Base-by-base conservation (phyloP, 2,329 filamentous ascomycete genomes). In the Fusarium verticillioides region DNA sequence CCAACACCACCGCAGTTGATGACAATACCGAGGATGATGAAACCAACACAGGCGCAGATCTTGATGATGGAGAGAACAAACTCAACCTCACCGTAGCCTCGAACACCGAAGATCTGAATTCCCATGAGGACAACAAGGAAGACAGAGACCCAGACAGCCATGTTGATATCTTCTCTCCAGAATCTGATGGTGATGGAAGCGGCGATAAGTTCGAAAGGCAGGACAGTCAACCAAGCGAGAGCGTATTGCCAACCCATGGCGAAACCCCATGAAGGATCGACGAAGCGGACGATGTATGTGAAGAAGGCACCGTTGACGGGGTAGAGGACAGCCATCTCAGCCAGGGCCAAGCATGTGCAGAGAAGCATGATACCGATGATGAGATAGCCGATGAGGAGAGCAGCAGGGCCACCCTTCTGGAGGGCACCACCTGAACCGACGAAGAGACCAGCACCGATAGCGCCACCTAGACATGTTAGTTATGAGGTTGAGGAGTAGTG, bases 161-260 rank as follows among this genome's bases (percentile, higher is more conserved):
- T 91, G 40, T 90, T 87, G 65, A 94, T 83, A 44, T 82, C 73
- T 0, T 87, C 81, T 63, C 90, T 89, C 95, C 95, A 97, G 80
- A 93, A 97, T 42, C 90, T 87, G 63, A 97, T 91, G 0, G 94
- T 97, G 50, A 97, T 90, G 7, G 94, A 92, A 4, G 94, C 95
- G 4, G 94, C 93, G 67, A 97, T 94, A 60, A 97, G 92, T 81
- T 97, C 95, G 44, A 97, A 86, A 0, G 95, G 95, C 32, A 97
- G 83, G 1, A 95, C 91, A 32, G 94, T 88, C 5, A 97, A 87
- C 95, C 95, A 97, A 82, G 96, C 93, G 69, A 97, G 82, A 10
- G 93, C 94, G 81, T 97, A 97, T 87, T 97, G 97, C 94, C 94
- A 97, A 26, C 94, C 95, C 93, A 97, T 97, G 53, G 94, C 94